These are phyloP conservation scores for Lipomyces japonicus DNA, from an alignment of 805 yeast species.

Conservation along the genomic window DNA sequence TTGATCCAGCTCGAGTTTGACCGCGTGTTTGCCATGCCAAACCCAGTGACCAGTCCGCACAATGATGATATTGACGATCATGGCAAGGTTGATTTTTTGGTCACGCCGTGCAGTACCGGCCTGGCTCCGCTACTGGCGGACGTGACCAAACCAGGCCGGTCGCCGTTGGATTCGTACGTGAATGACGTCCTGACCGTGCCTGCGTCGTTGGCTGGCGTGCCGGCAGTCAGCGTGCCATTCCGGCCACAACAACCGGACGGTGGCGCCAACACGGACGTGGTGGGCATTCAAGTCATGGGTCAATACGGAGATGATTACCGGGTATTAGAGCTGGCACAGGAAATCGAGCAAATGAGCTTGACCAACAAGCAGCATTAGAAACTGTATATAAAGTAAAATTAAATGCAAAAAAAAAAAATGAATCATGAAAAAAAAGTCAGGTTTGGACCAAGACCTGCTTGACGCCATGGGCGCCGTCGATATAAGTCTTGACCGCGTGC, in stretches of 20 bases:
- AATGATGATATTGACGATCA: conserved; percentile 28
- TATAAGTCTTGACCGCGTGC: conserved; percentile 44
- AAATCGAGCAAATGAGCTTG: conserved; percentile 9
- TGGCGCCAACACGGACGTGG: conserved; percentile 38
- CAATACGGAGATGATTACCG: conserved; percentile 78
- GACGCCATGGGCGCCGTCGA: conserved; percentile 37
- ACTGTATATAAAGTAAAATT: neutral
- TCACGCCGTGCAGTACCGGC: conserved; percentile 66
- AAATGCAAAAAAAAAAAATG: too few relatives aligned
- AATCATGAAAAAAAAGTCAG: conserved; percentile 14
- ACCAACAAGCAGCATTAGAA: neutral
- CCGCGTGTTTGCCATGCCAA: conserved; percentile 51
- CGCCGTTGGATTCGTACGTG: conserved; percentile 55
- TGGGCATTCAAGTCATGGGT: conserved; percentile 78
- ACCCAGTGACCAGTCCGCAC: conserved; percentile 39
- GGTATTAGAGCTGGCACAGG: conserved; percentile 48
- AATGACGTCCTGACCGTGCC: conserved; percentile 89
- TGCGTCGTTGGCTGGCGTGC: conserved; percentile 86
- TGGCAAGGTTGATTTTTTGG: conserved; percentile 59
- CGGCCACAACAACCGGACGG: conserved; percentile 12
- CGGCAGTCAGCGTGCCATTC: conserved; percentile 75
- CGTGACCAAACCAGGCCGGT: conserved; percentile 39
- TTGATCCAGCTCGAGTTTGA: conserved; percentile 64
- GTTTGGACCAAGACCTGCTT: conserved; percentile 44
- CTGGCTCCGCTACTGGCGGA: conserved; percentile 55